phyloP scores from a whole-genome alignment of 2,329 filamentous ascomycete species.

The Rhynchosporium graminicola region DNA sequence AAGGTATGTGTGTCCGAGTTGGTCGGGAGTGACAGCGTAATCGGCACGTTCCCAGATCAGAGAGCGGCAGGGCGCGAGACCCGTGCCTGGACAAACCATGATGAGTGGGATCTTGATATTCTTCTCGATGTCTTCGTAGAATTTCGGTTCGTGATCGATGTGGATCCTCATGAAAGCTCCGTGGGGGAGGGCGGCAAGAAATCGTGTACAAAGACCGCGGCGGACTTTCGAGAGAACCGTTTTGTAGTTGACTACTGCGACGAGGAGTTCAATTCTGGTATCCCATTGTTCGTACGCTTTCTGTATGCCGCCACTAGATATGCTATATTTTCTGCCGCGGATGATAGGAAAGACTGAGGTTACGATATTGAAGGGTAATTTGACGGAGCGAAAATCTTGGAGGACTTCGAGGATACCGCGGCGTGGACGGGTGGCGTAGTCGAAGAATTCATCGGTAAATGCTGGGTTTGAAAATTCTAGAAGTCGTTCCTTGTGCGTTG shows the following conservation, averaged over 20 bases:
- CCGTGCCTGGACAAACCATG: constrained; percentile 82
- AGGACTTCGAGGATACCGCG: constrained; percentile 91
- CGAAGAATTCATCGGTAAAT: constrained; percentile 88
- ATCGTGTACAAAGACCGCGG: constrained; percentile 87
- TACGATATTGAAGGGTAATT: constrained; percentile 73
- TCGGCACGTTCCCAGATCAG: constrained; percentile 70
- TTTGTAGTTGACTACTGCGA: constrained; percentile 88
- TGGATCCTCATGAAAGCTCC: constrained; percentile 61
- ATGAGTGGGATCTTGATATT: constrained; percentile 56
- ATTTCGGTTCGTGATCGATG: constrained; percentile 49
- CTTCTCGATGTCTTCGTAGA: constrained; percentile 45
- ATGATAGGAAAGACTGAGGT: constrained; percentile 77
- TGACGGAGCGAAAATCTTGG: constrained; percentile 83
- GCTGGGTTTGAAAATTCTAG: constrained; percentile 79
- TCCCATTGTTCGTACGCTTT: constrained; percentile 30
- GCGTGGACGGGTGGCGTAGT: constrained; percentile 89
- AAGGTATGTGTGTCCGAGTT: constrained; percentile 50
- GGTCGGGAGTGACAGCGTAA: constrained; percentile 34
- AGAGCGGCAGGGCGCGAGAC: constrained; percentile 79
- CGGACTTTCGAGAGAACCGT: constrained; percentile 83
- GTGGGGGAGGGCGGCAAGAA: constrained; percentile 64
- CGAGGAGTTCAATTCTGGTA: constrained; percentile 68
- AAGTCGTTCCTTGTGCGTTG: constrained; percentile 76
- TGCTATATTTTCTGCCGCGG: constrained; percentile 90
- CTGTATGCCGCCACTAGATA: constrained; percentile 68